Evolutionary conservation across 2,329 filamentous ascomycete species (phyloP), one percentile per base, ranked within the genome.

Genomic region (Parafenestella ontariensis): DNA sequence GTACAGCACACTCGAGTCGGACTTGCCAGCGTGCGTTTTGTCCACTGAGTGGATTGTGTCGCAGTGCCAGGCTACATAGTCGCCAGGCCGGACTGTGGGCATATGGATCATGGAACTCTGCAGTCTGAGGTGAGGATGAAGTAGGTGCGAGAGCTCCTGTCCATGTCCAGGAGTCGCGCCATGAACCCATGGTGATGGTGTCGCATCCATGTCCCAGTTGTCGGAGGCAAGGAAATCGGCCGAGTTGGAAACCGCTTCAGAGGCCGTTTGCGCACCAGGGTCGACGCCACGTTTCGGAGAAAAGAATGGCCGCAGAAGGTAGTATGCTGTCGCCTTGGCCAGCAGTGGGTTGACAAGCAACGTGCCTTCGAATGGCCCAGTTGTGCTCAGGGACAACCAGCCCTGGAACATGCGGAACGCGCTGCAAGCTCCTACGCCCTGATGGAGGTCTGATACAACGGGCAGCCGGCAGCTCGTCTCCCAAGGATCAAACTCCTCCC

Each of bases 371-470:
- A 82, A 82, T 0, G 91, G 90, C 0, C 82, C 86, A 0, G 87
- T 89, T n/a, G 80, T 78, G 53, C 88, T 92, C 83, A 97, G 88
- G 55, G 85, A 85, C 47, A 97, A 76, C 93, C 93, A 97, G 17
- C 92, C 93, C 76, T 97, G 93, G 74, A 91, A 94, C 83, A 92
- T 89, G 34, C 94, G 85, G 76, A 96, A 92, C 80, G 92, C 91
- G 41, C 84, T 89, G 76, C 91, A 96, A 0, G 90, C 87, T 0
- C 93, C 92, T 0, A 92, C 83, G 0, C 92, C 91, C 46, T 91
- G 83, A 72, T 97, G 95, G 29, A 93, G 77, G 73, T 96, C 89
- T 56, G 85, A 87, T 2, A 86, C 83, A 3, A 89, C 91, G 0
- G 78, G 76, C 0, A 94, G 81, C 3, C 93, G 84, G 6, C 85